phyloP scores from a whole-genome alignment of 768 basidiomycete genomes.

The Naganishia kalamii region DNA sequence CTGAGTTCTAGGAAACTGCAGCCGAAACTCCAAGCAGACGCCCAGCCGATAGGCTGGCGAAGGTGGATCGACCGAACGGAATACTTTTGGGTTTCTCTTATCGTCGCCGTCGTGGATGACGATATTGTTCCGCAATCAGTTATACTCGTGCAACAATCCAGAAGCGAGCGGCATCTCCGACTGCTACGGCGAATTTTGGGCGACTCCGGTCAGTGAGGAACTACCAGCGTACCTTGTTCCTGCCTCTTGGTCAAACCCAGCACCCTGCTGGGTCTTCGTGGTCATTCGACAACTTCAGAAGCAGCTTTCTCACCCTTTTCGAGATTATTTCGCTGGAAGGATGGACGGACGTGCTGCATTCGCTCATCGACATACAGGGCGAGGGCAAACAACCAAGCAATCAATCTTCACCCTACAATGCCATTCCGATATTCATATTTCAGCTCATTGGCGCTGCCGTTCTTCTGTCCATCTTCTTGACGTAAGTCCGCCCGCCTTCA shows the following conservation, averaged over 20 bases:
- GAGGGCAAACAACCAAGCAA: slow-evolving; percentile 61
- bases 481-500: slow-evolving; percentile 55
- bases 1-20: not conserved
- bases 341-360: slow-evolving; percentile 87
- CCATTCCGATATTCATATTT: slow-evolving; percentile 72
- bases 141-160: slow-evolving; percentile 76
- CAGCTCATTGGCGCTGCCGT: slow-evolving; percentile 8
- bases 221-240: slow-evolving; percentile 61
- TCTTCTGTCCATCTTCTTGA: slow-evolving; percentile 73
- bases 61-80: slow-evolving; percentile 56
- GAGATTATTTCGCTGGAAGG: slow-evolving; percentile 95
- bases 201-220: slow-evolving; percentile 56
- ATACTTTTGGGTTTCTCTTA: slow-evolving; percentile 60
- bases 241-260: slow-evolving; percentile 81
- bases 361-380: slow-evolving; percentile 71
- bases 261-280: slow-evolving; percentile 62
- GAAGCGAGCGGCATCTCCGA: slow-evolving; percentile 54
- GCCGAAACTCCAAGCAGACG: too few species aligned
- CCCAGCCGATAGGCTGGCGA: not conserved
- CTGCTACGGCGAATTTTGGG: slow-evolving; percentile 67
- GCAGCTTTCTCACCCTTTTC: slow-evolving; percentile 82
- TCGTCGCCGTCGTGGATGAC: slow-evolving; percentile 48
- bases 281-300: slow-evolving; percentile 79
- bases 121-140: slow-evolving; percentile 79
- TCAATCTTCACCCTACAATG: slow-evolving; percentile 72